Conservation (phyloP, 2,329 filamentous ascomycete genomes). For the Venturia effusa region DNA sequence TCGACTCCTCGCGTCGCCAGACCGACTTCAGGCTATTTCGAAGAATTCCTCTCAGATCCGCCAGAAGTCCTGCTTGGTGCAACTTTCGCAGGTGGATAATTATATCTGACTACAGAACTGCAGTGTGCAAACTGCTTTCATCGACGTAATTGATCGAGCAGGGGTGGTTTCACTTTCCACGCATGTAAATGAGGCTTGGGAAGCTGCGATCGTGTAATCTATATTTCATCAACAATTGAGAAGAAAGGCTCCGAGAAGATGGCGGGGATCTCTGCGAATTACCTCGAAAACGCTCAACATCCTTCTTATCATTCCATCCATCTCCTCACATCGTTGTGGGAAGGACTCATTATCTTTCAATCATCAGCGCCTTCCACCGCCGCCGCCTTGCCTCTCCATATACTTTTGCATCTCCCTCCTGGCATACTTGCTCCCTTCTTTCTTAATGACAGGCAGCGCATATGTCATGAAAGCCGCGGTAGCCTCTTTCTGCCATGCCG, state of each 20-base stretch:
- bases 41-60: too few species aligned
- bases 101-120: too few species aligned
- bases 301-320: background rate
- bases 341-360: background rate
- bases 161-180: too few species aligned
- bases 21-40: too few species aligned
- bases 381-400: slow-evolving; percentile 6
- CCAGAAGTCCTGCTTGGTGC: too few species aligned
- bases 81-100: too few species aligned
- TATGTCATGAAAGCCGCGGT: slow-evolving; percentile 9
- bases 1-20: too few species aligned
- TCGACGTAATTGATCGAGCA: too few species aligned
- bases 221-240: background rate
- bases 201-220: too few species aligned
- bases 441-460: slow-evolving; percentile 13
- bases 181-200: too few species aligned
- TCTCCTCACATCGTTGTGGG: background rate
- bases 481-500: slow-evolving; percentile 11
- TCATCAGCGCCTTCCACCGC: background rate
- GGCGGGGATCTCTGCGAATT: background rate
- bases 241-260: background rate
- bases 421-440: slow-evolving; percentile 8
- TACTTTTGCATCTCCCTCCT: slow-evolving; percentile 11
- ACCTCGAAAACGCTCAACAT: background rate
- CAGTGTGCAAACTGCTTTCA: too few species aligned